phyloP scores from a whole-genome alignment of 202 grass and related monocot genomes.

The Bolboschoenoplectus hybrid region DNA sequence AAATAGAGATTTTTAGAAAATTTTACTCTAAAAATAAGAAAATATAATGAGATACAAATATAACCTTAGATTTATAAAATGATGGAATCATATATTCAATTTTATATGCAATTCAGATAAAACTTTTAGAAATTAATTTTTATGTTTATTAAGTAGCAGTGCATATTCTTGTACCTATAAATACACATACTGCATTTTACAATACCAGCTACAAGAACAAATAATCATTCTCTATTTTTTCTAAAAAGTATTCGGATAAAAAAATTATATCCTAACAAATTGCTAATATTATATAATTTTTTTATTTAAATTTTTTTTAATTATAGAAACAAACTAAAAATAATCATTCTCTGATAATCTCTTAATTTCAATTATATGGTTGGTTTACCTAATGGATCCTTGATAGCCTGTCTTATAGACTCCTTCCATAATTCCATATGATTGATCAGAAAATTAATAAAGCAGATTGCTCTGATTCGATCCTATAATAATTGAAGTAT shows the following conservation, averaged over 20 bases:
- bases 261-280: not conserved
- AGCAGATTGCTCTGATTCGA: conserved; percentile 10
- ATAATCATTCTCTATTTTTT: not conserved
- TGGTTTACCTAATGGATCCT: conserved; percentile 34
- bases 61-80: not conserved
- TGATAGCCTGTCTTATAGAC: conserved; percentile 26
- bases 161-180: not conserved
- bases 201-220: not conserved
- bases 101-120: not conserved
- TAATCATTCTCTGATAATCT: not conserved
- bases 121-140: not conserved
- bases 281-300: not conserved
- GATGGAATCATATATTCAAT: not conserved
- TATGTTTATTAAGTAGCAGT: not conserved
- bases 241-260: not conserved
- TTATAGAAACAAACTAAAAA: not conserved
- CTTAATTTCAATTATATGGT: conserved; percentile 22
- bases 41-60: not conserved
- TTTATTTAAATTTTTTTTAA: not conserved
- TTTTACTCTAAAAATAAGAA: not conserved
- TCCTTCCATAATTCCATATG: conserved; percentile 15
- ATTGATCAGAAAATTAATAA: not conserved
- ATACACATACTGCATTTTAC: not conserved
- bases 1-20: not conserved
- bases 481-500: conserved; percentile 20